A percentile compares a stretch with the other conserved stretches of the same genome.
These are phyloP conservation scores for Venturia nashicola DNA, from an alignment of 2,329 filamentous ascomycete genomes.

Conservation along the genomic window DNA sequence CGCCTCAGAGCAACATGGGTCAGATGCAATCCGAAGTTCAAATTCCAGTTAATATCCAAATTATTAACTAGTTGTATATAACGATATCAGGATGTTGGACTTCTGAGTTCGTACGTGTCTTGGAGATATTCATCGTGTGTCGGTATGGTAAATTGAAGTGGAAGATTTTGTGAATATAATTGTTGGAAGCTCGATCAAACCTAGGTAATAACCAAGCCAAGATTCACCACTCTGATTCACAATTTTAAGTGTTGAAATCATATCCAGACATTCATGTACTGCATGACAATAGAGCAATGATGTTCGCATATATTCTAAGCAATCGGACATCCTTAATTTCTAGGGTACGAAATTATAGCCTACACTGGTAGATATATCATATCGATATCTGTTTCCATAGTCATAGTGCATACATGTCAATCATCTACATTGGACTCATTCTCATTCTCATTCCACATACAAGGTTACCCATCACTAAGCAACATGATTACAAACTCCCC, in stretches of 20 bases:
- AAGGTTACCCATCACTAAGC: background rate
- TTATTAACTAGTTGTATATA: background rate
- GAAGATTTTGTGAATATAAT: background rate
- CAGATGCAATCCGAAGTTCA: background rate
- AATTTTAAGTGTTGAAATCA: no score
- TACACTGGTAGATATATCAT: no score
- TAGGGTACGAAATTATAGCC: no score
- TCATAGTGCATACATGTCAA: background rate
- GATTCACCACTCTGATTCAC: no score
- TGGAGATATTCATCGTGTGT: background rate
- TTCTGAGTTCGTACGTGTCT: no score
- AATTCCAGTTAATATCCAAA: background rate
- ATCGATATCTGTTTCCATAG: background rate
- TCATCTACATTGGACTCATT: background rate
- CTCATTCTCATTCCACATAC: conserved; percentile 3
- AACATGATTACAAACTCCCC: background rate
- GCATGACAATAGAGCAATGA: no score
- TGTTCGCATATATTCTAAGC: no score
- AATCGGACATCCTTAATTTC: no score
- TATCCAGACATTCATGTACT: no score
- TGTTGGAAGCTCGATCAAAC: background rate
- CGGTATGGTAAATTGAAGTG: background rate
- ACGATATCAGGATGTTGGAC: background rate
- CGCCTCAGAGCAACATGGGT: background rate
- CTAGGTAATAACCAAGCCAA: background rate